Evolutionary conservation across 164 flowering plant genomes (phyloP), one percentile per base, ranked within the genome.

Genomic region (Vitis amurensis): DNA sequence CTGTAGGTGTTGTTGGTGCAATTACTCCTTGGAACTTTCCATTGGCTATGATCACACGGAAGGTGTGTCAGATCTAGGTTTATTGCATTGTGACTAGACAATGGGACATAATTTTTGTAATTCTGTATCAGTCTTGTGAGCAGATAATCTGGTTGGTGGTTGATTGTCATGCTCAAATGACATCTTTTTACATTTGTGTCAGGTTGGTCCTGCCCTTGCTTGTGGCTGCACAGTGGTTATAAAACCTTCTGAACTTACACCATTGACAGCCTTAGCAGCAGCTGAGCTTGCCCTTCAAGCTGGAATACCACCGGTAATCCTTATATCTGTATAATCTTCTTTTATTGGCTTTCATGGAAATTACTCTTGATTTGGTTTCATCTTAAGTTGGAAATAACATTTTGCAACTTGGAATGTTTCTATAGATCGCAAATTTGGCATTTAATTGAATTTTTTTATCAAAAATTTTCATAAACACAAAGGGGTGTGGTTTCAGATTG

Each of bases 161-260:
- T 37, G 19, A 16, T 62, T 10, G 37, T 4, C 16, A 48, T 11
- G 11, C 50, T 16, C 16, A 30, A 31, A 31, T 50, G 7, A 37
- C 44, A 37, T 37, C 62, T 51, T 64, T 68, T 63, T 9, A 13
- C 19, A 29, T 29, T 60, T 70, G 12, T 65, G 50, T 58, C 79
- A 92, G 99, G 95, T 92, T 85, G 99, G 97, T 51, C 98, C 98
- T 78, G 99, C 99, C 59, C 97, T 96, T 84, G 99, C 99, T 27
- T 85, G 87, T 86, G 99, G 99, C 48, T 96, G 99, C 71, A 93
- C 99, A 37, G 97, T 93, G 63, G 97, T 95, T 67, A 75, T 95
- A 66, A 95, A 95, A 76, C 99, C 99, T 53, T 95, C 99, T 48
- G 99, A 95, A 76, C 78, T 87, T 74, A 95, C 99, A 55, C 99